Conservation (phyloP, 208 protist species). For the Phytomonas francai region DNA sequence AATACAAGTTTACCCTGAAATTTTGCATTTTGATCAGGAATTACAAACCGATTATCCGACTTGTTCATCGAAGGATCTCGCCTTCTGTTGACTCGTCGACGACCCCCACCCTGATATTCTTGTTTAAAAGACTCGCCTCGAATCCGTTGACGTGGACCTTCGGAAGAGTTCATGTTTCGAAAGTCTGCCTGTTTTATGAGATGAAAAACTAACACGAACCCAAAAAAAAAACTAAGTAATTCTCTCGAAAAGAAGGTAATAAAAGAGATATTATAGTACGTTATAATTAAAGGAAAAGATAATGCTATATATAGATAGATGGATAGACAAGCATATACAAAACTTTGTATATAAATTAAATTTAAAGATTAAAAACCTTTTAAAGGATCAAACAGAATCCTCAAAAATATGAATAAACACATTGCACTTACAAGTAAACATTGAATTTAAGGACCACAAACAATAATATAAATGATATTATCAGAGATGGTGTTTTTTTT, state of each 20-base stretch:
- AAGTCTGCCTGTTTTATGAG: not conserved
- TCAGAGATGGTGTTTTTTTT: too few species aligned
- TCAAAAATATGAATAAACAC: not conserved
- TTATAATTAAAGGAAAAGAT: constrained; percentile 2
- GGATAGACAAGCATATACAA: constrained; percentile 5
- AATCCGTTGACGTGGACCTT: constrained; percentile 56
- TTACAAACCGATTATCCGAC: constrained; percentile 60
- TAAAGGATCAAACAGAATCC: too few species aligned
- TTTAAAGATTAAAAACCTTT: too few species aligned
- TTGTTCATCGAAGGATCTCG: constrained; percentile 90
- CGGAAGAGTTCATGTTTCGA: not conserved
- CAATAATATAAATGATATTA: too few species aligned
- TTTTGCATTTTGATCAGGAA: constrained; percentile 66
- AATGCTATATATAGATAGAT: constrained; percentile 11
- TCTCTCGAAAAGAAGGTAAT: not conserved
- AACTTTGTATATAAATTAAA: not conserved
- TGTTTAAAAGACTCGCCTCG: constrained; percentile 90
- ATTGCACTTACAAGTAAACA: not conserved
- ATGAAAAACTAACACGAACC: not conserved
- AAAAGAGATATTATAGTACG: constrained; percentile 1
- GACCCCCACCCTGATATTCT: constrained; percentile 81
- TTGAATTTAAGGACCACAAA: too few species aligned
- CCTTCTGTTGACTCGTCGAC: constrained; percentile 48
- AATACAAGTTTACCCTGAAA: constrained; percentile 78
- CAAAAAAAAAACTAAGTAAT: not conserved